phyloP scores from a whole-genome alignment of 495 filamentous ascomycete species.

The Neurospora tetraspora region DNA sequence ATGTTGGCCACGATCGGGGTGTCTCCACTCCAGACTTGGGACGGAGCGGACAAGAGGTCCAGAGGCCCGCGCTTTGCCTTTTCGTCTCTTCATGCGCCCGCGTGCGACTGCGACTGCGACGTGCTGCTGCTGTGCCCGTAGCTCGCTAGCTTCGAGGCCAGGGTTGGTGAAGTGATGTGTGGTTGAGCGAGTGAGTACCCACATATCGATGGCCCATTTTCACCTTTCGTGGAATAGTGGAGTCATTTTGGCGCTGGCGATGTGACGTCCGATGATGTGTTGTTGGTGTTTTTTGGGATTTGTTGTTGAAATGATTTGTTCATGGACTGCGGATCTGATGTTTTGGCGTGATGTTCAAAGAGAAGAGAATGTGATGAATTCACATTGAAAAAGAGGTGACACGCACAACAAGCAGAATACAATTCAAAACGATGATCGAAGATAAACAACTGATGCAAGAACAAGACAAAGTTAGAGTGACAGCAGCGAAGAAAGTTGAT shows the following conservation, averaged over 20 bases:
- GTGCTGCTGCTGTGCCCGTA: background rate
- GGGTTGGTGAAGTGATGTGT: background rate
- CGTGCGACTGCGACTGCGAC: background rate
- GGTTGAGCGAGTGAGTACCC: background rate
- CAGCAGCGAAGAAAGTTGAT: background rate
- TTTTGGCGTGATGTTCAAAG: background rate
- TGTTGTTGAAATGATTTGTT: background rate
- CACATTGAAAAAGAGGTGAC: background rate
- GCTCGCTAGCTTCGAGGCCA: background rate
- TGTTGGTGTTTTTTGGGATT: background rate
- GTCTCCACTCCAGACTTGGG: background rate
- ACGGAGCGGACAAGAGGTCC: background rate
- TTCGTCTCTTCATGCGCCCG: background rate
- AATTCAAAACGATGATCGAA: background rate
- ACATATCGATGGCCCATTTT: background rate
- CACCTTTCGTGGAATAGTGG: background rate
- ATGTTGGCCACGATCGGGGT: background rate
- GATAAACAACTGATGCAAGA: background rate
- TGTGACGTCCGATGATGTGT: background rate
- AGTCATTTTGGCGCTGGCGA: background rate
- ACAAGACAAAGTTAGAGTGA: background rate
- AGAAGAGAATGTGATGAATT: background rate
- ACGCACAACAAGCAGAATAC: background rate
- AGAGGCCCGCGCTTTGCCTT: background rate
- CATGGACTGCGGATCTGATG: background rate